Evolutionary conservation across 148 eudicot genomes (phyloP).

Genomic region (Bassia scoparia): DNA sequence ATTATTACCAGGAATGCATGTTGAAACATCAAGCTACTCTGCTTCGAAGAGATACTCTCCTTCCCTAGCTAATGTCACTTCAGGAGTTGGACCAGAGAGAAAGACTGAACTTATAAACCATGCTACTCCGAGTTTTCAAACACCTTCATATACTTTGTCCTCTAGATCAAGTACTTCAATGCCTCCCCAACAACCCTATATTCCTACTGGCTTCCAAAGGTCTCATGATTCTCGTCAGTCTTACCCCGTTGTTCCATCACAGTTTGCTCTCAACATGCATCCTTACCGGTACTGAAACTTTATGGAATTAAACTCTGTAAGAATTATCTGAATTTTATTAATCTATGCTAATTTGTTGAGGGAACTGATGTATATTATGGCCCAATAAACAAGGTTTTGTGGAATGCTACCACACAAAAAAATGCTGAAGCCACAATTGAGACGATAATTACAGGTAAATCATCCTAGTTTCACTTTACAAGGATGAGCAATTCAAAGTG

Average conservation of each 20-base stretch:
- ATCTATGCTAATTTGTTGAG: no score
- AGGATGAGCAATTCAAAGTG: no score
- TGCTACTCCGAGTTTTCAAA: slow-evolving; percentile 8
- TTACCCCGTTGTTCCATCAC: background rate
- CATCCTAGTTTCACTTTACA: no score
- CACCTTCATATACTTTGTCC: background rate
- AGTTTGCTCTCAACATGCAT: background rate
- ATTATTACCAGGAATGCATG: background rate
- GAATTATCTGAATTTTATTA: background rate
- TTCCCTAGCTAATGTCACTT: background rate
- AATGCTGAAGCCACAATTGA: background rate
- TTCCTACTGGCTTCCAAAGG: slow-evolving; percentile 1
- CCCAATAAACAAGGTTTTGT: background rate
- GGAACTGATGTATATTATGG: background rate
- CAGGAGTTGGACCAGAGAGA: slow-evolving; percentile 1
- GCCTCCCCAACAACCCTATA: slow-evolving; percentile 16
- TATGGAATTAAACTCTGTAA: background rate
- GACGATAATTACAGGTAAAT: no score
- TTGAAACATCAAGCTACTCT: background rate
- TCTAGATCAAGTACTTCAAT: background rate
- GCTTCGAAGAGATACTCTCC: background rate
- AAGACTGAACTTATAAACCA: background rate
- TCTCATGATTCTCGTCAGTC: background rate
- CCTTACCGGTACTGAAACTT: background rate
- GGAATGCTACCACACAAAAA: background rate